Evolutionary conservation across 768 basidiomycete species (phyloP).

Genomic region (Amanita muscaria): DNA sequence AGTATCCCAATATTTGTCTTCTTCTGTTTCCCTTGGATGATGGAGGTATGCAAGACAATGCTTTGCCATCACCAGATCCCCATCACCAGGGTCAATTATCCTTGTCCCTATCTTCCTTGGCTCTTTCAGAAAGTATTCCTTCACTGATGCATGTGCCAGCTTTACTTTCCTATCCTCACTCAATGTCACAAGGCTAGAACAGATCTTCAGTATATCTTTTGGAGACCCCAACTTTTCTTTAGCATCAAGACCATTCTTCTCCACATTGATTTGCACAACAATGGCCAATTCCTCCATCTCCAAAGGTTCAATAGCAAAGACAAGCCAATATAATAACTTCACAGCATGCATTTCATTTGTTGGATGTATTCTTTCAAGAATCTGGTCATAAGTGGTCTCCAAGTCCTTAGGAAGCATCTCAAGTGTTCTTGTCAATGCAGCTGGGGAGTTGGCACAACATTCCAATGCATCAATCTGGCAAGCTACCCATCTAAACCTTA

Average conservation of each 20-base stretch:
- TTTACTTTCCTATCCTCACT: too few species aligned
- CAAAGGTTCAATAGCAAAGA: slow-evolving; percentile 11
- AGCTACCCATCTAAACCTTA: slow-evolving; percentile 17
- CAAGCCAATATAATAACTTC: slow-evolving; percentile 15
- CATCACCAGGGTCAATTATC: too few species aligned
- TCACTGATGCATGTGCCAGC: neutral
- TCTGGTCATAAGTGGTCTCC: slow-evolving; percentile 15
- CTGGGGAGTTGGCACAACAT: slow-evolving; percentile 9
- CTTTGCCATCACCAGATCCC: too few species aligned
- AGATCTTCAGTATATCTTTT: slow-evolving; percentile 7
- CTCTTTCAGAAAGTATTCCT: neutral
- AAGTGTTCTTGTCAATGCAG: slow-evolving; percentile 11
- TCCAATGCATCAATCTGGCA: slow-evolving; percentile 16
- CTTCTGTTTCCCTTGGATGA: too few species aligned
- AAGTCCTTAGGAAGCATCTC: slow-evolving; percentile 11
- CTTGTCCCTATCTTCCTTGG: too few species aligned
- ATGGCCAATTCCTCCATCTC: slow-evolving; percentile 15
- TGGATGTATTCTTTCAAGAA: slow-evolving; percentile 14
- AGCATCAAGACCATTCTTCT: neutral
- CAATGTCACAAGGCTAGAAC: slow-evolving; percentile 10
- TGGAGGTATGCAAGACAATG: too few species aligned
- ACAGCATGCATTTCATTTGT: slow-evolving; percentile 9
- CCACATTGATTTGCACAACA: slow-evolving; percentile 14
- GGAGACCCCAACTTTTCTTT: neutral
- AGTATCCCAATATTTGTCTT: too few species aligned